Evolutionary conservation across 176 grass and related monocot genomes (phyloP).

Genomic region (Metroxylon sagu): DNA sequence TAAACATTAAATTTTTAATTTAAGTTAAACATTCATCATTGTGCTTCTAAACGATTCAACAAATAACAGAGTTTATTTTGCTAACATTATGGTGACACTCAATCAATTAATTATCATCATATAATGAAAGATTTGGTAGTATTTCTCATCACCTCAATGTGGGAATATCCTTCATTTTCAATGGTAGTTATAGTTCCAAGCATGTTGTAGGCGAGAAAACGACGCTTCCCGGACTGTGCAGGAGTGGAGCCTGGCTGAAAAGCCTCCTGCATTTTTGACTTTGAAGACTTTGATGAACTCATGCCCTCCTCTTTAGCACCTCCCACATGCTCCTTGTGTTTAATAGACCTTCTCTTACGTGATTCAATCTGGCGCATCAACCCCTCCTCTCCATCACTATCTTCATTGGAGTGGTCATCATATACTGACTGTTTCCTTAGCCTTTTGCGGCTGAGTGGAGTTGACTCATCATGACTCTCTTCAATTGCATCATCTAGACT

Average conservation of each 20-base stretch:
- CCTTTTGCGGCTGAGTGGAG: conserved; percentile 41
- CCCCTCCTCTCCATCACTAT: conserved; percentile 51
- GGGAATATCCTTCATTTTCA: conserved; percentile 78
- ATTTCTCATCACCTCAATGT: conserved; percentile 58
- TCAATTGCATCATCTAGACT: conserved; percentile 63
- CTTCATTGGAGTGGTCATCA: conserved; percentile 31
- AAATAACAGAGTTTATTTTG: no score
- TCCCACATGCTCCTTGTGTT: conserved; percentile 17
- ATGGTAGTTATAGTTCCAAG: conserved; percentile 81
- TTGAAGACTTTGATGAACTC: conserved; percentile 31
- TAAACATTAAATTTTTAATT: neutral
- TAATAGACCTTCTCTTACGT: conserved; percentile 47
- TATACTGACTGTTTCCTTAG: conserved; percentile 33
- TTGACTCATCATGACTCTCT: conserved; percentile 47
- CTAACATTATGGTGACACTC: no score
- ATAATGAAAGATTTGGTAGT: neutral
- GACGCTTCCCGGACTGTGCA: conserved; percentile 46
- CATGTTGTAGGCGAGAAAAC: conserved; percentile 89
- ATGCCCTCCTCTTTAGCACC: conserved; percentile 37
- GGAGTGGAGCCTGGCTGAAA: conserved; percentile 86
- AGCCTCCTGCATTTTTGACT: conserved; percentile 54
- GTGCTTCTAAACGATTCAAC: no score
- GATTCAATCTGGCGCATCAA: conserved; percentile 50
- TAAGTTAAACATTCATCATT: neutral
- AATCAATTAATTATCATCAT: no score